Conservation (phyloP, 768 basidiomycete species). For the Hypholoma fasciculare region DNA sequence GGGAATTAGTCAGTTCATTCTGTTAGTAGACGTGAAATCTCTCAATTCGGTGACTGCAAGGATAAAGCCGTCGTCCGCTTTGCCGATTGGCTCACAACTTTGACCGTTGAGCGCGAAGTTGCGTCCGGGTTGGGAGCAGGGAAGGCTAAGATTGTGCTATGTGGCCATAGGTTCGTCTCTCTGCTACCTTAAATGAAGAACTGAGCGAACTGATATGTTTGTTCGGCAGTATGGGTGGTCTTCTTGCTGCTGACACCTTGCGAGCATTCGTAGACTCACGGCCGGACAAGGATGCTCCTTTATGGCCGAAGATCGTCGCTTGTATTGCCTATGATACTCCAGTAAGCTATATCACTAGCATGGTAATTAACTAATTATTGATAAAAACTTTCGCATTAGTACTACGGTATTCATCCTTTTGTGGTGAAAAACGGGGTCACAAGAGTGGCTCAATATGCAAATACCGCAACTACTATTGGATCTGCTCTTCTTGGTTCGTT, state of each 20-base stretch:
- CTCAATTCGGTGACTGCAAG: constrained; percentile 34
- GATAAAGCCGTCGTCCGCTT: constrained; percentile 81
- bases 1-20: constrained; percentile 67
- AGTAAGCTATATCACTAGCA: constrained; percentile 38
- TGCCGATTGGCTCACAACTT: constrained; percentile 89
- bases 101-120: constrained; percentile 84
- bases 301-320: constrained; percentile 90
- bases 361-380: not conserved
- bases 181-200: not conserved
- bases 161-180: constrained; percentile 76
- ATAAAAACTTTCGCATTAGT: constrained; percentile 43
- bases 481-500: constrained; percentile 62
- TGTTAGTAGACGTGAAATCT: not conserved
- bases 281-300: constrained; percentile 60
- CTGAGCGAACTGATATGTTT: not conserved
- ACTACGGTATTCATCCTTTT: constrained; percentile 81
- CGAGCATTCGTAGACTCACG: constrained; percentile 69
- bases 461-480: constrained; percentile 62
- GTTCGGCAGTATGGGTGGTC: constrained; percentile 80
- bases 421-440: constrained; percentile 85
- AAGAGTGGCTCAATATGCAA: constrained; percentile 71
- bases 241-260: constrained; percentile 84
- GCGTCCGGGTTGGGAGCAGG: constrained; percentile 76
- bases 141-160: constrained; percentile 79
- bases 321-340: constrained; percentile 91